These are phyloP conservation scores for Arthroderma uncinatum DNA, from an alignment of 2,329 filamentous ascomycete genomes.

Conservation along the genomic window DNA sequence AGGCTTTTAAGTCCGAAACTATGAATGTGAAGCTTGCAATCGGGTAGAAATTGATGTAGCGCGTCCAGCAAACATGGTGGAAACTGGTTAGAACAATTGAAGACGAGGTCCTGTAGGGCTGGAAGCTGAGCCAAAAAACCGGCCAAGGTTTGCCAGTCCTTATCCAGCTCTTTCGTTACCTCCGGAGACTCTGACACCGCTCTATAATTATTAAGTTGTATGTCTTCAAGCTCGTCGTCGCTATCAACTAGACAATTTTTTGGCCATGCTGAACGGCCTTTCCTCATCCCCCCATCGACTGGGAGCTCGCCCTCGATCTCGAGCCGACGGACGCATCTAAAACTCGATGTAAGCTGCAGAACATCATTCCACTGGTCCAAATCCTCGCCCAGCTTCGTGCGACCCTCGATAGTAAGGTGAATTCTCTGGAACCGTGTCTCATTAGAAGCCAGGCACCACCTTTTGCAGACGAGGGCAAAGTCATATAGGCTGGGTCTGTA, in stretches of 20 bases:
- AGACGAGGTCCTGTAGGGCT: not conserved
- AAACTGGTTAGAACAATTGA: not conserved
- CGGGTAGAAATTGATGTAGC: not conserved
- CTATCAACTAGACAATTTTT: not conserved
- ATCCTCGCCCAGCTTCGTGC: not conserved
- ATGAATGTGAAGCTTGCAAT: slow-evolving; percentile 4
- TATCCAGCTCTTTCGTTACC: not conserved
- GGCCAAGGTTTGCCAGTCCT: not conserved
- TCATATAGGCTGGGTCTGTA: not conserved
- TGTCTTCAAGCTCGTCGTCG: not conserved
- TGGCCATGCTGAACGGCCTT: not conserved
- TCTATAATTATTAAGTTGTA: not conserved
- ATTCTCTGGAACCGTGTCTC: not conserved
- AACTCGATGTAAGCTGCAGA: not conserved
- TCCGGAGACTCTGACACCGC: not conserved
- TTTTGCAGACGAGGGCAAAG: not conserved
- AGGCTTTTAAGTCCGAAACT: slow-evolving; percentile 1
- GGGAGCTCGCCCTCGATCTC: not conserved
- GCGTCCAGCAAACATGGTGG: slow-evolving; percentile 1
- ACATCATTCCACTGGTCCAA: not conserved
- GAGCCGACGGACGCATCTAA: not conserved
- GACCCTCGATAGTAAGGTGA: not conserved
- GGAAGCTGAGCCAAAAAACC: not conserved
- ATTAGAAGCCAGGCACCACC: slow-evolving; percentile 2
- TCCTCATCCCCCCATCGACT: not conserved